Base-by-base conservation (phyloP, 2,329 filamentous ascomycete species). In the Monosporascus sp. region DNA sequence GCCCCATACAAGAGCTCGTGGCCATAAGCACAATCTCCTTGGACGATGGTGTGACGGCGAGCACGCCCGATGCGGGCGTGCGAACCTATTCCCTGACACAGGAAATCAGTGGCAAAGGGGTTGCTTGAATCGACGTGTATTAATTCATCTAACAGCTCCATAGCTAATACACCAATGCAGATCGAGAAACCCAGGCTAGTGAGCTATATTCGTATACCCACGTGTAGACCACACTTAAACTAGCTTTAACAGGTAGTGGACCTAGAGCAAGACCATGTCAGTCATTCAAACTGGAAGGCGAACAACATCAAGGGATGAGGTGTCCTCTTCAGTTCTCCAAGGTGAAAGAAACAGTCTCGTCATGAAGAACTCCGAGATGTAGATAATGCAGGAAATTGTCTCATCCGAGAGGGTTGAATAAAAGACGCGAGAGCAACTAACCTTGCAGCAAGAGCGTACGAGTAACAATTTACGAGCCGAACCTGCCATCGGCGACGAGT, bases 1-100 rank as follows among this genome's bases (percentile, higher is more conserved):
- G 87, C 0, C 86, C 87, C 56, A 91, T 90, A 5, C 87, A 87
- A 1, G 86, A 89, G 3, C 88, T 87, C 0, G 87, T 91, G 2
- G 83, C 85, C 14, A 91, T 82, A 55, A 91, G 71, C 27, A 91
- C 77, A 52, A 88, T 73, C 20, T 78, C 77, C 53, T 75, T 75
- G 73, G 90, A 91, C 27, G 5, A 11, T 14, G 11, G 31, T 5
- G 31, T 34, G 11, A 34, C 1, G 31, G 31, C 11, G 31, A 34
- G 31, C 5, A 14, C 3, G 26, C 31, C 31, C 31, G 31, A 34
- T 34, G 31, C 31, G 31, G 31, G 31, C 14, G 31, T 34, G 31
- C 9, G 31, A 34, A 14, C 4, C 31, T 11, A 34, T 34, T 34
- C 31, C 31, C 31, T 0, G 31, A 9, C 14, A 22, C 16, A 47